Conservation (phyloP, 75 land plant genomes). For the Adiantum capillusveneris region DNA sequence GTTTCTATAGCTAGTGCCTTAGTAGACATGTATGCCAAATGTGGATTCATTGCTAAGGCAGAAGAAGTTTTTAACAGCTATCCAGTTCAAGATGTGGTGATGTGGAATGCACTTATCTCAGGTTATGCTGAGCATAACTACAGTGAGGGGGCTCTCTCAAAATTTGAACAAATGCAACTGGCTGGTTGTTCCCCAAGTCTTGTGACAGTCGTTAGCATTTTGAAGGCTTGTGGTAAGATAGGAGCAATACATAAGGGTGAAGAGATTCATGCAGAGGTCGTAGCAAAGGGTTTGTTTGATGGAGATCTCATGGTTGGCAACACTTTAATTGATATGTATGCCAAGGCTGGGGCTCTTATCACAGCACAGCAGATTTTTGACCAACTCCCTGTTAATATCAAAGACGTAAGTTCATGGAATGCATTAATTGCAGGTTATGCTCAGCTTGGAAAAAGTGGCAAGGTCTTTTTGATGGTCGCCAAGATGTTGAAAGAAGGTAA, state of each 20-base stretch:
- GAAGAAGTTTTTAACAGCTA: conserved; percentile 2
- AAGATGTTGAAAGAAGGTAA: conserved; percentile 19
- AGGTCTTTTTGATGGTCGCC: conserved; percentile 20
- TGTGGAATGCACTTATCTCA: conserved; percentile 22
- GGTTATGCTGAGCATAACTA: conserved; percentile 19
- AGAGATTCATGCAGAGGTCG: conserved; percentile 8
- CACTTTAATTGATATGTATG: conserved; percentile 29
- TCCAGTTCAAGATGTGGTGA: neutral
- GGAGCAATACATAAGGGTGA: conserved; percentile 18
- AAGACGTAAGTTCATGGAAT: conserved; percentile 27
- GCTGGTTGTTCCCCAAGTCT: conserved; percentile 5
- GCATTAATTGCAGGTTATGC: conserved; percentile 28
- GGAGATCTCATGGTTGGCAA: conserved; percentile 19
- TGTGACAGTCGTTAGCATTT: conserved; percentile 11
- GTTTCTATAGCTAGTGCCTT: conserved; percentile 13
- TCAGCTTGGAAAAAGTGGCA: conserved; percentile 13
- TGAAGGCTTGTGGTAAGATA: conserved; percentile 13
- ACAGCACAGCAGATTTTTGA: conserved; percentile 25
- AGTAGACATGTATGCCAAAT: conserved; percentile 23
- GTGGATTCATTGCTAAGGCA: conserved; percentile 23
- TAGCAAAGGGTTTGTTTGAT: neutral
- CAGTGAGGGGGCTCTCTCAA: conserved; percentile 7
- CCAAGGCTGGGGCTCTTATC: conserved; percentile 23
- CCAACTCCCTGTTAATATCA: conserved; percentile 8
- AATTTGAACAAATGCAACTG: conserved; percentile 13